A percentile compares a stretch with the other conserved stretches of the same genome.
phyloP scores from a whole-genome alignment of 176 grass and related monocot genomes.

The Tuctoria greenei region DNA sequence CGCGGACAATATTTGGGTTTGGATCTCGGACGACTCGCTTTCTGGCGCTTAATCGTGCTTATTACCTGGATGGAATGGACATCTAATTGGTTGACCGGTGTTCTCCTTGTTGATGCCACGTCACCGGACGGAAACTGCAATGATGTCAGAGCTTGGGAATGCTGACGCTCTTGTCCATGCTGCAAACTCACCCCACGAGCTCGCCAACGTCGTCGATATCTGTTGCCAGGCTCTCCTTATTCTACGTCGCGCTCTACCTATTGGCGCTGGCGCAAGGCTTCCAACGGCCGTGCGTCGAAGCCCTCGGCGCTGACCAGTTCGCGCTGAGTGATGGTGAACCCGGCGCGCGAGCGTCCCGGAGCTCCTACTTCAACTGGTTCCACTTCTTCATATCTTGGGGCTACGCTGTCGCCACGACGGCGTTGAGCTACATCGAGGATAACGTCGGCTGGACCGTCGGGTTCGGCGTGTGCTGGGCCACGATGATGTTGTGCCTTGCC shows the following conservation, averaged over 20 bases:
- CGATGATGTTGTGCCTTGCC: conserved; percentile 36
- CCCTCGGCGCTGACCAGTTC: conserved; percentile 77
- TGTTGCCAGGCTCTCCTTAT: neutral
- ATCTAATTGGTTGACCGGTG: neutral
- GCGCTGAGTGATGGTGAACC: conserved; percentile 1
- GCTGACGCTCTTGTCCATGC: conserved; percentile 49
- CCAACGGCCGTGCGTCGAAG: conserved; percentile 55
- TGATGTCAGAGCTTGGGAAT: conserved; percentile 56
- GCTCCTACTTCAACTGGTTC: conserved; percentile 84
- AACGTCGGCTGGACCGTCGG: conserved; percentile 59
- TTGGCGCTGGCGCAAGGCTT: conserved; percentile 60
- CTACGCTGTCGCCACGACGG: conserved; percentile 12
- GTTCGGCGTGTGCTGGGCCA: conserved; percentile 53
- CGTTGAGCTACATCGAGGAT: conserved; percentile 59
- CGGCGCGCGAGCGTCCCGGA: conserved; percentile 19
- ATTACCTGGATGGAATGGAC: no score
- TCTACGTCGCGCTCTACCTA: conserved; percentile 64
- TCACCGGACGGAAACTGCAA: conserved; percentile 7
- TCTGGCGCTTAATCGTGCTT: no score
- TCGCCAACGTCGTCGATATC: neutral
- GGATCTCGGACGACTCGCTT: no score
- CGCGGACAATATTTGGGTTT: no score
- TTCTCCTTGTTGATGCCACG: no score
- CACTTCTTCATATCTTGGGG: conserved; percentile 58
- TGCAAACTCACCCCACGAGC: neutral